Base-by-base conservation (phyloP, 495 filamentous ascomycete species). In the Annulohypoxylon moriforme region DNA sequence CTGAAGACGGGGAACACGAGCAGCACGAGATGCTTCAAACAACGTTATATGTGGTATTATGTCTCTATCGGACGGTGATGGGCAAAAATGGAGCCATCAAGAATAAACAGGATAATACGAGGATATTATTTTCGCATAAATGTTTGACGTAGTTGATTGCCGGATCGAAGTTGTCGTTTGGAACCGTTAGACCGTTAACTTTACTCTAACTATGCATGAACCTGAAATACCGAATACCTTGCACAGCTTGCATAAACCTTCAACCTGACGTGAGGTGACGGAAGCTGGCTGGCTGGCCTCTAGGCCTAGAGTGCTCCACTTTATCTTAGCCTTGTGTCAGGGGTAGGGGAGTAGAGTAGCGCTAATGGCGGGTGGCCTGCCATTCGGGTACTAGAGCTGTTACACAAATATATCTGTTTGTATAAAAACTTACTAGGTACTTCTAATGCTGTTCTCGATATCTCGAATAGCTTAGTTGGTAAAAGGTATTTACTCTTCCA, bases 31-130 rank as follows among this genome's bases (percentile, higher is more conserved):
- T 57, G 60, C 22, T 62, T 70, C 50, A 22, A 65, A 61, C 47
- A 31, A 61, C 8, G n/a, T 47, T 68, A 53, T 69, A 55, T 60
- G 52, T 55, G 11, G 25, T 68, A 47, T 42, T 64, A 31, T 68
- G 27, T 33, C 56, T 68, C 55, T 68, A 64, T 58, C 18, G 4
- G 55, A 64, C 33, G 38, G 57, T 44, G 38, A 47, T 64, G 24
- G 55, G 38, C 22, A 66, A 46, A 73, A 58, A 40, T 38, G 33
- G 40, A 53, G 63, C 70, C 70, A 68, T 68, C 47, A 68, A 68
- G 18, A 47, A 65, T 34, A 36, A 4, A 27, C 16, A 53, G 60
- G 52, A 29, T 36, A 60, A 33, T 40, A 49, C 24, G 61, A 29
- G 49, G 27, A 49, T 44, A 22, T 47, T 20, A n/a, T n/a, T 16